Evolutionary conservation across 2,329 filamentous ascomycete genomes (phyloP), one percentile per base, ranked within the genome.

Genomic region (Ophiostoma triangulosporum): DNA sequence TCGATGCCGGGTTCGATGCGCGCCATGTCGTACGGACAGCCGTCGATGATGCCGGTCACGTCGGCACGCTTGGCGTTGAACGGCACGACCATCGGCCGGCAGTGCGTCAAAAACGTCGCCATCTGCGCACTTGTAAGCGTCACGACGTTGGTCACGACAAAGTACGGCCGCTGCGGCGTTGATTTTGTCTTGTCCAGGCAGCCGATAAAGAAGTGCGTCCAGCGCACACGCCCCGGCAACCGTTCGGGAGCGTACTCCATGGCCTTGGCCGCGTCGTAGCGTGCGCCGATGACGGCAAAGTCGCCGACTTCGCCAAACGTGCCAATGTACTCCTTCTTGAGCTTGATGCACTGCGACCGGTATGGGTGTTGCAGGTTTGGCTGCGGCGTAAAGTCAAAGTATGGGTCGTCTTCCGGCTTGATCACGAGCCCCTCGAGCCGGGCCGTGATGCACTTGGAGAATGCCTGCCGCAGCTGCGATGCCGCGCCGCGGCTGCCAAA

Each of bases 321-420:
- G 26, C 76, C 73, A 35, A 95, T 77, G 61, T 94, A 95, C 62
- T 93, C 87, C 62, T 88, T 88, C 66, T 95, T 95, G 40, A 95
- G 67, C 67, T 95, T 95, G 62, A 95, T 86, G 64, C 81, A 84
- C 54, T 70, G 73, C 46, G 59, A 61, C 1, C 36, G 22, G 12
- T 56, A 43, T 3, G 56, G 53, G 52, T 50, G 55, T 4, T n/a
- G n/a, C 24, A n/a, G n/a, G n/a, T n/a, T 14, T 6, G 35, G 3
- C 4, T 26, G 50, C 14, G 26, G 15, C 9, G 24, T 14, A 29
- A 75, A 78, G 53, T 78, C 71, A 57, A 95, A 86, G 63, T 95
- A 95, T 0, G 88, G 81, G 24, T 85, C 80, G 27, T 84, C 78
- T 56, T 88, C 81, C 0, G 84, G 80, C 66, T 95, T 95, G 50